Conservation (phyloP, 2,329 filamentous ascomycete genomes). For the Aspergillus pseudoglaucus region DNA sequence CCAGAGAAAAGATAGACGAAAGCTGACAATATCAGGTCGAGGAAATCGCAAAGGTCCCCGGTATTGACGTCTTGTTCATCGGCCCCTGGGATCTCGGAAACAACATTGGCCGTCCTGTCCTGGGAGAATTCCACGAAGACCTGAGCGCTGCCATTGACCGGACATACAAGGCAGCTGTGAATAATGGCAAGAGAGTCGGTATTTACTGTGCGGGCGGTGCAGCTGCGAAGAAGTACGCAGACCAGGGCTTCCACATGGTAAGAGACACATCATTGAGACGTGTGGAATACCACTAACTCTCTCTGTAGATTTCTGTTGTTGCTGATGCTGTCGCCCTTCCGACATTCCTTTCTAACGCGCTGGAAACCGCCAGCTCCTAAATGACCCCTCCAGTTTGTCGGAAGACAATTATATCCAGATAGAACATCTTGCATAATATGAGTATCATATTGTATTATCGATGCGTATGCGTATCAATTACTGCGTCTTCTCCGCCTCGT, state of each 20-base stretch:
- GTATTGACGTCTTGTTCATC: slow-evolving; percentile 49
- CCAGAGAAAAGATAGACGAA: not conserved
- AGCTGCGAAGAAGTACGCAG: slow-evolving; percentile 46
- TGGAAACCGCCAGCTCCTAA: slow-evolving; percentile 25
- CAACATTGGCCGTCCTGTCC: slow-evolving; percentile 49
- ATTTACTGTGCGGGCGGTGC: slow-evolving; percentile 51
- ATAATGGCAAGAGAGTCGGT: slow-evolving; percentile 48
- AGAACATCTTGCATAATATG: too few species aligned
- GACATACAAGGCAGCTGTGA: slow-evolving; percentile 47
- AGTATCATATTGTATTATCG: not conserved
- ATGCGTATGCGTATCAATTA: not conserved
- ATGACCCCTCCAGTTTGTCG: slow-evolving; percentile 1
- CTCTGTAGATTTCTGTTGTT: slow-evolving; percentile 32
- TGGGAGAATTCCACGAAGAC: slow-evolving; percentile 44
- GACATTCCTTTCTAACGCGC: slow-evolving; percentile 30
- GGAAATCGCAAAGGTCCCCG: slow-evolving; percentile 47
- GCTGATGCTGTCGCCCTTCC: slow-evolving; percentile 43
- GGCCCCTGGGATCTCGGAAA: slow-evolving; percentile 54
- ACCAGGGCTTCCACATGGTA: slow-evolving; percentile 51
- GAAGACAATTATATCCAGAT: not conserved
- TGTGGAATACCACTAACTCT: not conserved
- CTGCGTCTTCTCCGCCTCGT: slow-evolving; percentile 36
- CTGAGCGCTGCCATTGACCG: slow-evolving; percentile 46
- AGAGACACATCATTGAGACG: slow-evolving; percentile 14
- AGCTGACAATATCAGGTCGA: slow-evolving; percentile 25